A percentile compares a stretch with the other conserved stretches of the same genome.
phyloP scores from a whole-genome alignment of 2,329 filamentous ascomycete species.

The Aurifilum marmelostoma region DNA sequence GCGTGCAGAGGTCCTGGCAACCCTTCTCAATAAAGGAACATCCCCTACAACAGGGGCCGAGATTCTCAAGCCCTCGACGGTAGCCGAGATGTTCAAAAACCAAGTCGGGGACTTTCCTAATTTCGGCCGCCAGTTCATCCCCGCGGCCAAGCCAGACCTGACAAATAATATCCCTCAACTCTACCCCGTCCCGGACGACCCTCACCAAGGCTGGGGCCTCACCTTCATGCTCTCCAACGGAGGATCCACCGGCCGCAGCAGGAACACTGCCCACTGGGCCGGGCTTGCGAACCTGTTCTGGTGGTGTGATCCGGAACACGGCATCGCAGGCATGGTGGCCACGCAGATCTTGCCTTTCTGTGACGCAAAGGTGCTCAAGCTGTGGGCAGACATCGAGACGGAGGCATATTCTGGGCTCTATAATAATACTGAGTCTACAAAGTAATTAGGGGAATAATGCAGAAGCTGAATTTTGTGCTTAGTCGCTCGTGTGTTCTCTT shows the following conservation, averaged over 20 bases:
- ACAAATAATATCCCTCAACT: constrained; percentile 51
- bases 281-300: constrained; percentile 61
- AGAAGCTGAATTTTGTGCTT: background rate
- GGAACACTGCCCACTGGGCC: constrained; percentile 55
- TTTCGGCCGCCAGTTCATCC: constrained; percentile 47
- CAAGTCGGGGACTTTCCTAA: constrained; percentile 58
- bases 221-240: constrained; percentile 54
- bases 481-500: background rate
- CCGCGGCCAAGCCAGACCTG: constrained; percentile 49
- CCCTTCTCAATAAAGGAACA: constrained; percentile 63
- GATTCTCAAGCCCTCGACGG: constrained; percentile 57
- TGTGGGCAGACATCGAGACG: constrained; percentile 43
- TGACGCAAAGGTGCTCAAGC: constrained; percentile 40
- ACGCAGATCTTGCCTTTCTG: constrained; percentile 52
- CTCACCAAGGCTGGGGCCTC: constrained; percentile 64
- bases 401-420: constrained; percentile 35
- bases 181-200: constrained; percentile 46
- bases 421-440: background rate
- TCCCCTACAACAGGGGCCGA: constrained; percentile 56
- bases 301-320: constrained; percentile 62
- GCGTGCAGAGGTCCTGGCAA: constrained; percentile 57
- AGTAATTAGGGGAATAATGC: background rate
- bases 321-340: constrained; percentile 52
- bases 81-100: constrained; percentile 65
- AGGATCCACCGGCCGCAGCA: constrained; percentile 52